Evolutionary conservation across 2,329 filamentous ascomycete species (phyloP).

Genomic region (Chaetomiaceae sp.): DNA sequence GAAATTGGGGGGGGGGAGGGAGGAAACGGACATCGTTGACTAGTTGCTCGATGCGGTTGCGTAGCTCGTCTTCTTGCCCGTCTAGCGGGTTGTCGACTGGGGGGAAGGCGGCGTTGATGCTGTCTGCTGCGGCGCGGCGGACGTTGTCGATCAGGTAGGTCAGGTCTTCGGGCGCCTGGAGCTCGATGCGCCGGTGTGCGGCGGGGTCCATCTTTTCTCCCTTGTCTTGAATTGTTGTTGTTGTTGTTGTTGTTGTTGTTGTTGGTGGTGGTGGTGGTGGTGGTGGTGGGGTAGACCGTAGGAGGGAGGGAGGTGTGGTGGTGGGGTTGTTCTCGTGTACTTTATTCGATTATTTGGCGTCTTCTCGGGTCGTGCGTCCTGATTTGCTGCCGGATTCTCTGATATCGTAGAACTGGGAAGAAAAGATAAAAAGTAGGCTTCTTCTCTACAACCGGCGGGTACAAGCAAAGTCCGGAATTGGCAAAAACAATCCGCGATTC

Average conservation of each 20-base stretch:
- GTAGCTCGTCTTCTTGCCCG: constrained; percentile 51
- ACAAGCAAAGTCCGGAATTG: too few species aligned
- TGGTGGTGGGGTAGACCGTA: not conserved
- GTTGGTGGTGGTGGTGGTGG: not conserved
- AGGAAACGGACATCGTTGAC: constrained; percentile 49
- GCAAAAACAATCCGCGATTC: too few species aligned
- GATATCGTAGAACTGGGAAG: too few species aligned
- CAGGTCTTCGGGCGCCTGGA: constrained; percentile 71
- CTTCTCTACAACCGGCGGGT: too few species aligned
- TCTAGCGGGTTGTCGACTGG: constrained; percentile 50
- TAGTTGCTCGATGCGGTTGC: constrained; percentile 54
- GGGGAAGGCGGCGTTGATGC: constrained; percentile 65
- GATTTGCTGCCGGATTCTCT: too few species aligned
- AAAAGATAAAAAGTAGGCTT: too few species aligned
- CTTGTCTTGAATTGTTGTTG: not conserved
- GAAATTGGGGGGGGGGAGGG: not conserved
- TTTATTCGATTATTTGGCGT: too few species aligned
- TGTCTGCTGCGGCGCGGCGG: constrained; percentile 61
- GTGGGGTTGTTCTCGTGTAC: too few species aligned
- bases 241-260: not conserved
- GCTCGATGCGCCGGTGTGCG: constrained; percentile 69
- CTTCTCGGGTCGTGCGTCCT: too few species aligned
- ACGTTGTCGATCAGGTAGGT: constrained; percentile 66
- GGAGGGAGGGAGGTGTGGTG: too few species aligned
- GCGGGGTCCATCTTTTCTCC: constrained; percentile 33